Evolutionary conservation across 2,329 filamentous ascomycete species (phyloP).

Genomic region (Colletotrichum magnum): DNA sequence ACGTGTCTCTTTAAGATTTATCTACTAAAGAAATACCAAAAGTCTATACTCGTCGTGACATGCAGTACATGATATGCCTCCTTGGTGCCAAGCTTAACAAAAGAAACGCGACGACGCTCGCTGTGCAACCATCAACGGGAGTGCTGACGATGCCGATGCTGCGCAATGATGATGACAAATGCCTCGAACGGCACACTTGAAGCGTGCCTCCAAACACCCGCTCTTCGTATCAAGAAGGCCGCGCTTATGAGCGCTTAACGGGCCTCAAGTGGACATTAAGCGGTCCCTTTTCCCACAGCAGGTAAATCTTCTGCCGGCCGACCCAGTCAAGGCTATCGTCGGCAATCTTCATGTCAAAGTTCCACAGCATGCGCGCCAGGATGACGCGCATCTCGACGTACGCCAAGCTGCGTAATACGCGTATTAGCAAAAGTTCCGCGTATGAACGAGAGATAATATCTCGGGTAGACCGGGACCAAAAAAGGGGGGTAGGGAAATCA

Average conservation of each 20-base stretch:
- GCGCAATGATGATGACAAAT: not conserved
- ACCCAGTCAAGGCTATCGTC: constrained; percentile 54
- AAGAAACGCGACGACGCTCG: no score
- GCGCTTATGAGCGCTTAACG: constrained; percentile 19
- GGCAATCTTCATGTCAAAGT: constrained; percentile 60
- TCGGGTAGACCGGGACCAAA: not conserved
- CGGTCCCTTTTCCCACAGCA: constrained; percentile 36
- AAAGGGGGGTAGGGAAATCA: constrained; percentile 1
- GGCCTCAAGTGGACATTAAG: constrained; percentile 34
- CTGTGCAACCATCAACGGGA: no score
- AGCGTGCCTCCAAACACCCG: not conserved
- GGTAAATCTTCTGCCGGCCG: constrained; percentile 36
- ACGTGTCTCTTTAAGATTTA: no score
- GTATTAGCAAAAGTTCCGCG: constrained; percentile 2
- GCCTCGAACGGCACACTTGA: not conserved
- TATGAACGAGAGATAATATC: not conserved
- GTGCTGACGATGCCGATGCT: no score
- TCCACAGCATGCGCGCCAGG: constrained; percentile 59
- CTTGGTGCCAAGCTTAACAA: no score
- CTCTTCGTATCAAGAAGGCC: not conserved
- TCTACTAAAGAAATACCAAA: no score
- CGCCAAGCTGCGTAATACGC: constrained; percentile 51
- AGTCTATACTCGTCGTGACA: no score
- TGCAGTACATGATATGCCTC: no score
- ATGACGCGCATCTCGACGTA: constrained; percentile 65